Conservation (phyloP, 2,329 filamentous ascomycete species). For the Elsinoe ampelina region DNA sequence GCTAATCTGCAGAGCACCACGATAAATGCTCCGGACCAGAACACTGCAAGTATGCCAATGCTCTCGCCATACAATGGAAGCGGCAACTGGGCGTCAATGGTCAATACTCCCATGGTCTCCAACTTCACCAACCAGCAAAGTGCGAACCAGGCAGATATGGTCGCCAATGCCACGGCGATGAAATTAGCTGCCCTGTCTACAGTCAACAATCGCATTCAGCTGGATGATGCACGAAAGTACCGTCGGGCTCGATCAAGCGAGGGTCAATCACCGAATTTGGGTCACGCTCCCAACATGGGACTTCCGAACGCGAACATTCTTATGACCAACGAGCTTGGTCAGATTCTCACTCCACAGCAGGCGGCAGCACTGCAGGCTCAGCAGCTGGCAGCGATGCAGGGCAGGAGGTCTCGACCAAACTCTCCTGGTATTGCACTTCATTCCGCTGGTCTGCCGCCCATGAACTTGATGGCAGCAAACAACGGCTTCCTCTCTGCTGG, state of each 20-base stretch:
- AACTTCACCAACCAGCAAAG: conserved; percentile 58
- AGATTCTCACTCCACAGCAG: conserved; percentile 60
- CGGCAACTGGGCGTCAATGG: conserved; percentile 97
- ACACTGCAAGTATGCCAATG: conserved; percentile 61
- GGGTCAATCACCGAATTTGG: conserved; percentile 52
- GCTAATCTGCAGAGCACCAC: conserved; percentile 75
- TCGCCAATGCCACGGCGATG: conserved; percentile 97
- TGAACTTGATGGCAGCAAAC: conserved; percentile 74
- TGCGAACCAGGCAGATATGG: conserved; percentile 82
- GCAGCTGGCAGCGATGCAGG: conserved; percentile 72
- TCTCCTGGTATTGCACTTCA: conserved; percentile 76
- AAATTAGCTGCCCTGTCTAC: conserved; percentile 94
- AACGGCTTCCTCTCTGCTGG: conserved; percentile 80
- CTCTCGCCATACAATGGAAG: conserved; percentile 77
- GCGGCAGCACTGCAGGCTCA: conserved; percentile 52
- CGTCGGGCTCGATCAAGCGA: conserved; percentile 85
- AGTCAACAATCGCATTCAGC: conserved; percentile 93
- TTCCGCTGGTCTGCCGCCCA: conserved; percentile 50
- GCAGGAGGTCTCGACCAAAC: conserved; percentile 73
- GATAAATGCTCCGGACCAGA: conserved; percentile 60
- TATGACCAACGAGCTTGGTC: conserved; percentile 90
- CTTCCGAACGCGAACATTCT: conserved; percentile 60
- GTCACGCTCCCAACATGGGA: conserved; percentile 49
- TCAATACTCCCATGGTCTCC: conserved; percentile 90
- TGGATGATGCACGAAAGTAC: conserved; percentile 96